Evolutionary conservation across 257 asterid genomes (phyloP).

Genomic region (Scutellaria galericulata): DNA sequence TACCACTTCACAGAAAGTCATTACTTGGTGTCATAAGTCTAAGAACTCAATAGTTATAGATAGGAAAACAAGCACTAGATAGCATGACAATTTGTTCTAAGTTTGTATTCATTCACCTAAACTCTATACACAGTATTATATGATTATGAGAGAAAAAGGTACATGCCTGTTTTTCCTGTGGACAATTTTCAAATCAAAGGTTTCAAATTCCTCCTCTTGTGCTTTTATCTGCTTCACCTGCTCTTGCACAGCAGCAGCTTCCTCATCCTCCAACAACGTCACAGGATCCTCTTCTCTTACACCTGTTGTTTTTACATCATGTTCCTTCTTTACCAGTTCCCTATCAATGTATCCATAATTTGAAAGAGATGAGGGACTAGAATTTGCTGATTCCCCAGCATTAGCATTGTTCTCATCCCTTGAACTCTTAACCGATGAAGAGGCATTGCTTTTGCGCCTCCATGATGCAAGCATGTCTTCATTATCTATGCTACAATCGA

Average conservation of each 20-base stretch:
- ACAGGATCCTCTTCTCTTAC: conserved; percentile 69
- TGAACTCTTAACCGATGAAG: conserved; percentile 72
- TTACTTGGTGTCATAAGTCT: conserved; percentile 3
- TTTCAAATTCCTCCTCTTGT: conserved; percentile 97
- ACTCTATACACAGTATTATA: conserved; percentile 12
- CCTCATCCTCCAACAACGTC: conserved; percentile 82
- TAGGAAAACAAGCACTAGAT: not conserved
- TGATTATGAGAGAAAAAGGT: conserved; percentile 26
- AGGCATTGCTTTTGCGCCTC: conserved; percentile 73
- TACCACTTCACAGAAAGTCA: not conserved
- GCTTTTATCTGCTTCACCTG: conserved; percentile 97
- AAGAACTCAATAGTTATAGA: not conserved
- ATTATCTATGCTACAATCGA: conserved; percentile 52
- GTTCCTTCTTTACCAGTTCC: conserved; percentile 59
- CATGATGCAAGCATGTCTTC: conserved; percentile 72
- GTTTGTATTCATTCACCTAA: conserved; percentile 13
- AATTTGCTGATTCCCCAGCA: conserved; percentile 69
- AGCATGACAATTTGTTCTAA: conserved; percentile 1
- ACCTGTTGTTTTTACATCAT: conserved; percentile 44
- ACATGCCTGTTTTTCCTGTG: conserved; percentile 95
- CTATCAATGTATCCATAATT: conserved; percentile 72
- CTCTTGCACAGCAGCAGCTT: conserved; percentile 96
- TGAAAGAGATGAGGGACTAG: conserved; percentile 82
- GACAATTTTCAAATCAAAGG: conserved; percentile 89
- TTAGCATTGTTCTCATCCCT: conserved; percentile 61